phyloP scores from a whole-genome alignment of 306 rosid genomes.

The Canavalia ensiformis region DNA sequence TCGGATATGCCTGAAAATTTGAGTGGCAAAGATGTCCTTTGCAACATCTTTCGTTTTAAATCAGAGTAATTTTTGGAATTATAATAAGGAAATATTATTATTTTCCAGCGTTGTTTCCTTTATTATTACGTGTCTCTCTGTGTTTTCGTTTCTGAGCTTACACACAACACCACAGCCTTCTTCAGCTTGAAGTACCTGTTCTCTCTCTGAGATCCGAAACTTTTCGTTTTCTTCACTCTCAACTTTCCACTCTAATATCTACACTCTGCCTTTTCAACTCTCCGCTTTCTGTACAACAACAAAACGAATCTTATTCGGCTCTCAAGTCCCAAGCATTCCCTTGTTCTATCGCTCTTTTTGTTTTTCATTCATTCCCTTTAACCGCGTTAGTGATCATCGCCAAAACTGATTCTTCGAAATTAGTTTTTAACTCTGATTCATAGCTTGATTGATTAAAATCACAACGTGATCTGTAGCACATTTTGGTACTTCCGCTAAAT shows the following conservation, averaged over 20 bases:
- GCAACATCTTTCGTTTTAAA: constrained; percentile 1
- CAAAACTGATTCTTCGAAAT: not conserved
- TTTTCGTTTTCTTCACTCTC: constrained; percentile 12
- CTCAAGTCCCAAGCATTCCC: constrained; percentile 32
- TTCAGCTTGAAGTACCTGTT: constrained; percentile 12
- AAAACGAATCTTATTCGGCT: constrained; percentile 35
- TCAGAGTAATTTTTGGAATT: not conserved
- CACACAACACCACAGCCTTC: not conserved
- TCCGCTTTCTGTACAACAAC: constrained; percentile 40
- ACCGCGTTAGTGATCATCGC: constrained; percentile 59
- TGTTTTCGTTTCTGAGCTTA: not conserved
- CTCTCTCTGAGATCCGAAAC: constrained; percentile 51
- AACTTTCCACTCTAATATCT: constrained; percentile 44
- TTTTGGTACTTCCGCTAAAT: constrained; percentile 61
- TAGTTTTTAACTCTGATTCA: constrained; percentile 37
- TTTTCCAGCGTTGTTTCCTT: not conserved
- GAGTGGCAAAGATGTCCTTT: constrained; percentile 22
- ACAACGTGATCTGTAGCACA: constrained; percentile 59
- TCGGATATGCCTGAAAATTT: not conserved
- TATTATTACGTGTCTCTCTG: not conserved
- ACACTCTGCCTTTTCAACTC: constrained; percentile 31
- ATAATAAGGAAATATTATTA: not conserved
- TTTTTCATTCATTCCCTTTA: constrained; percentile 2
- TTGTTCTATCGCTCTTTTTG: constrained; percentile 5
- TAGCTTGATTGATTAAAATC: constrained; percentile 34